Evolutionary conservation across 768 basidiomycete species (phyloP), one percentile per base, ranked within the genome.

Genomic region (Udeniomyces megalosporus): DNA sequence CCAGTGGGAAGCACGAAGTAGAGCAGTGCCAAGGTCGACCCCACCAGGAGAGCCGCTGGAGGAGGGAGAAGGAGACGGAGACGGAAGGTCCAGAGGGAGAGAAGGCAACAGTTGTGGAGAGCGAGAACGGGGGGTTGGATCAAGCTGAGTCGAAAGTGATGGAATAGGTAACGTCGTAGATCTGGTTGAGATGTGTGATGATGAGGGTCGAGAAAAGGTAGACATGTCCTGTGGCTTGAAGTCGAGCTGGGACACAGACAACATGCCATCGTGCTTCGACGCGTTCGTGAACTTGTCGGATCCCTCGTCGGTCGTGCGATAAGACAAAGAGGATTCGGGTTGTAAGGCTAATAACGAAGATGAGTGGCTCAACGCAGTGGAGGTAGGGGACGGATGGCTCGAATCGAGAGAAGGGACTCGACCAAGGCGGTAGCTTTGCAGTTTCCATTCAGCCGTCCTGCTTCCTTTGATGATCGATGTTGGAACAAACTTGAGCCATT

Each of bases 351-450:
- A 15, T 50, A 24, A 15, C 26, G 17, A 29, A 50, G 26, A 29
- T 28, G 28, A 29, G 4, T 12, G 26, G 49, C 26, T 50, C 26
- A 28, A 10, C 28, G 54, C 15, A n/a, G n/a, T 20, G 45, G 47
- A 47, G 35, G 29, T 45, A 32, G 45, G 35, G 38, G n/a, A 28
- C 26, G 49, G 28, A 29, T 14, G 49, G 47, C 3, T 55, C 32
- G 61, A 48, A 28, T 15, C 24, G 35, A 52, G 53, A 3, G 55
- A 32, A 4, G 91, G 92, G 20, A 89, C 88, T 69, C 96, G 96
- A 66, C 93, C 95, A 32, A 99, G 81, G 84, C 88, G 88, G 88
- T 92, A 97, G 0, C 88, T 86, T 70, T 95, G 90, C 49, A 97
- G 78, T 73, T 86, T 89, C 91, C 91, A 96, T 70, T 99, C 93